Evolutionary conservation across 495 filamentous ascomycete genomes (phyloP).

Genomic region (Penicillium crystallinum): DNA sequence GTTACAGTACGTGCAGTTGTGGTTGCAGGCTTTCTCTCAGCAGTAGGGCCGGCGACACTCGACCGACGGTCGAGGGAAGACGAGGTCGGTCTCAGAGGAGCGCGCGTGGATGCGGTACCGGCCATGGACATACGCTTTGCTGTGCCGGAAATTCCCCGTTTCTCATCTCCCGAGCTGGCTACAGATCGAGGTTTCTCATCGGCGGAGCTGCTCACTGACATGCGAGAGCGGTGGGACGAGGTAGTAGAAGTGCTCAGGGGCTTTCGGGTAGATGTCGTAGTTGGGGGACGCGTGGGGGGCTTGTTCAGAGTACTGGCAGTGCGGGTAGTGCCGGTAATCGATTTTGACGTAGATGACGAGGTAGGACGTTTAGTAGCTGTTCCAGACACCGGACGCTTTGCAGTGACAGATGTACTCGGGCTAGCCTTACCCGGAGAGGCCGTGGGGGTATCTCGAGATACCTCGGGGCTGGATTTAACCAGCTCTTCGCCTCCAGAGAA

Average conservation of each 20-base stretch:
- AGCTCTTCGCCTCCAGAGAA: slow-evolving; percentile 38
- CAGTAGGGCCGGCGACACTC: slow-evolving; percentile 33
- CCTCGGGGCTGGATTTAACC: slow-evolving; percentile 36
- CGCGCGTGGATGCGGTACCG: slow-evolving; percentile 30
- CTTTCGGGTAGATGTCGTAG: slow-evolving; percentile 36
- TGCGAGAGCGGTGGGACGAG: slow-evolving; percentile 40
- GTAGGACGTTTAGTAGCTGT: slow-evolving; percentile 36
- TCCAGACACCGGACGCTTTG: slow-evolving; percentile 31
- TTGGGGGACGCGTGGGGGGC: slow-evolving; percentile 40
- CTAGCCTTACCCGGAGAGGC: slow-evolving; percentile 29
- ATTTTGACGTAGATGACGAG: slow-evolving; percentile 31
- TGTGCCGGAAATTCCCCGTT: slow-evolving; percentile 37
- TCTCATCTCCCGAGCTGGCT: slow-evolving; percentile 45
- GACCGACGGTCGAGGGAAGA: slow-evolving; percentile 38
- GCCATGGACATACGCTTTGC: slow-evolving; percentile 47
- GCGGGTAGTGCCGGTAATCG: slow-evolving; percentile 23
- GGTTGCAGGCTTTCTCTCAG: slow-evolving; percentile 29
- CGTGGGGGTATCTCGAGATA: slow-evolving; percentile 35
- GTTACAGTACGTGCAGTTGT: slow-evolving; percentile 25
- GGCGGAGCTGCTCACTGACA: slow-evolving; percentile 45
- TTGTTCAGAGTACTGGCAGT: slow-evolving; percentile 37
- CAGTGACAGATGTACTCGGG: slow-evolving; percentile 14
- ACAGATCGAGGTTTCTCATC: slow-evolving; percentile 43
- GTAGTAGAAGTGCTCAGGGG: slow-evolving; percentile 27
- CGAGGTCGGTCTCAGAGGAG: slow-evolving; percentile 33